A percentile compares a stretch with the other conserved stretches of the same genome.
Conservation (phyloP, 768 basidiomycete species). For the Boletus sp. region DNA sequence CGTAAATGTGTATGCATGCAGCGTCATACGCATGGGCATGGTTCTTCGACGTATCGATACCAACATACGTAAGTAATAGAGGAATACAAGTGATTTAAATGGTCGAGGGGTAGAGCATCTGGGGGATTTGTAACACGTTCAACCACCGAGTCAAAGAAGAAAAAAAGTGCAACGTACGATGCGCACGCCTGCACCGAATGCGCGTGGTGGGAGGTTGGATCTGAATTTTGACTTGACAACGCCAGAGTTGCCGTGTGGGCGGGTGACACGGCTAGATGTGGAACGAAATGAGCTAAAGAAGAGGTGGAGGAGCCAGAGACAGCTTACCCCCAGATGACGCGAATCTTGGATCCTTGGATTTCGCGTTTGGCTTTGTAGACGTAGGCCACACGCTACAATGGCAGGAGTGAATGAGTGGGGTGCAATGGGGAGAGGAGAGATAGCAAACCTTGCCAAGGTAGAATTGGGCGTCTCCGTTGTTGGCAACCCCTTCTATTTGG, state of each 20-base stretch:
- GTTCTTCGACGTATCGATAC: slow-evolving; percentile 10
- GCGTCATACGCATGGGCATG: slow-evolving; percentile 19
- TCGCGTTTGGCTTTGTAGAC: slow-evolving; percentile 97
- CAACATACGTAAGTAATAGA: slow-evolving; percentile 21
- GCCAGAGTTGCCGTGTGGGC: slow-evolving; percentile 91
- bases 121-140: not conserved
- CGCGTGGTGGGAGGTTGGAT: slow-evolving; percentile 90
- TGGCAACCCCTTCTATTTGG: slow-evolving; percentile 95
- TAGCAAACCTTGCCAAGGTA: slow-evolving; percentile 93
- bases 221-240: slow-evolving; percentile 97
- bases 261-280: slow-evolving; percentile 74
- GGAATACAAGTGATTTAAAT: slow-evolving; percentile 48
- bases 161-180: slow-evolving; percentile 52
- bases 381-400: slow-evolving; percentile 82
- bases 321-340: slow-evolving; percentile 96
- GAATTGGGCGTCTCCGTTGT: slow-evolving; percentile 92
- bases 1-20: slow-evolving; percentile 17
- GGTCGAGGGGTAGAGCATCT: slow-evolving; percentile 94
- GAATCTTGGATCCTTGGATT: slow-evolving; percentile 90
- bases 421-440: not conserved
- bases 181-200: slow-evolving; percentile 90
- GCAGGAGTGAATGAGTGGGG: not conserved
- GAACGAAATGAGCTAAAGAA: not conserved
- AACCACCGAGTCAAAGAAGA: not conserved
- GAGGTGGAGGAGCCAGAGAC: not conserved